Conservation (phyloP, 768 basidiomycete species). For the Phaeotremella fagi region DNA sequence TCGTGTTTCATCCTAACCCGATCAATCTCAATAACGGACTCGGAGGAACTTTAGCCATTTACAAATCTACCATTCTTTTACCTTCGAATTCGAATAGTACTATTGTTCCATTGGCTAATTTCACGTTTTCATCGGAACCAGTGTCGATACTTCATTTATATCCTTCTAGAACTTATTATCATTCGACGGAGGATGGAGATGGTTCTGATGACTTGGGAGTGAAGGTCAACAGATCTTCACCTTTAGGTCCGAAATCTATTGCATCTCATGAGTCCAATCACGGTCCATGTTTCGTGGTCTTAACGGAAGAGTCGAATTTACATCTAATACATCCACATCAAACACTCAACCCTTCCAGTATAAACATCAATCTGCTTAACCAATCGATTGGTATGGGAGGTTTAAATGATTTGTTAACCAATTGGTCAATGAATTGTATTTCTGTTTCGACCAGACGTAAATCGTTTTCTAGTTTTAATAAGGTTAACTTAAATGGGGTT, state of each 20-base stretch:
- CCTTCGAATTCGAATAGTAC: constrained; percentile 8
- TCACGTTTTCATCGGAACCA: constrained; percentile 13
- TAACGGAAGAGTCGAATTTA: constrained; percentile 6
- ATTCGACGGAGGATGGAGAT: background rate
- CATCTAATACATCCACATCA: constrained; percentile 22
- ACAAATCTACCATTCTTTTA: constrained; percentile 16
- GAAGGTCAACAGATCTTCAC: constrained; percentile 1
- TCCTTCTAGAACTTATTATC: constrained; percentile 7
- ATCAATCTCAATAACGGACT: background rate
- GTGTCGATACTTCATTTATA: constrained; percentile 24
- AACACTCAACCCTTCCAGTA: too few species aligned
- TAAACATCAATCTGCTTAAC: too few species aligned
- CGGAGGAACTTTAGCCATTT: constrained; percentile 36
- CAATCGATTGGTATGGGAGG: background rate
- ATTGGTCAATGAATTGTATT: constrained; percentile 16
- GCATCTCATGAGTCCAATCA: constrained; percentile 2
- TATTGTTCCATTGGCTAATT: constrained; percentile 16
- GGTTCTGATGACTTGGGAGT: too few species aligned
- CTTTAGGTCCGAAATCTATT: constrained; percentile 20
- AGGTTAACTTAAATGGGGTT: too few species aligned
- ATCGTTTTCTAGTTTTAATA: too few species aligned
- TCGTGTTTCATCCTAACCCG: constrained; percentile 28
- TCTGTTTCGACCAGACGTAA: constrained; percentile 3
- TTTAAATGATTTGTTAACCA: background rate
- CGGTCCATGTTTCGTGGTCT: constrained; percentile 26